Percentiles rank a stretch among this genome's conserved stretches.
Evolutionary conservation across 306 rosid species (phyloP).

Genomic region (Oxytropis ochrocephala): DNA sequence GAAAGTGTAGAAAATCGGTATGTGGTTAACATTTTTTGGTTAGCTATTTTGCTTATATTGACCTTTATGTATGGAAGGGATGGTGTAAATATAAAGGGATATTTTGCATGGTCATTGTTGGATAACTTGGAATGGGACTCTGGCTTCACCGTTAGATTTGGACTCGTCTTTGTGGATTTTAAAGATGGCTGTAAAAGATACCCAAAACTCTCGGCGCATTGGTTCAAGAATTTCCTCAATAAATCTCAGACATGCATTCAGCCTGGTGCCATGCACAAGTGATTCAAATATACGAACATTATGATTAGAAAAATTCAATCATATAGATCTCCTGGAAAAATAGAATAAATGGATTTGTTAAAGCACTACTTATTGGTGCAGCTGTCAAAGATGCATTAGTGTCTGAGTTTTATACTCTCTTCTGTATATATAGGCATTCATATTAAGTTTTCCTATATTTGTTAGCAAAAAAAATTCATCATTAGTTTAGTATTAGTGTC

Average conservation of each 20-base stretch:
- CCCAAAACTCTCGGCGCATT: slow-evolving; percentile 39
- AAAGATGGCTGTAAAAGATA: slow-evolving; percentile 40
- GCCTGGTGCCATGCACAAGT: neutral
- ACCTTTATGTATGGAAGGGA: neutral
- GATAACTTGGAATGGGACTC: slow-evolving; percentile 47
- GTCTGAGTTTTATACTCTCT: neutral
- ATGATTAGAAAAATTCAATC: neutral
- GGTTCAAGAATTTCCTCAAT: slow-evolving; percentile 49
- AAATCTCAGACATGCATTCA: neutral
- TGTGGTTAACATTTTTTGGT: neutral
- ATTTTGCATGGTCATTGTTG: slow-evolving; percentile 51
- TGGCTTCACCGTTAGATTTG: slow-evolving; percentile 43
- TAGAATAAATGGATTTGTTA: neutral
- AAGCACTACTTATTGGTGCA: neutral
- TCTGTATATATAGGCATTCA: too few species aligned
- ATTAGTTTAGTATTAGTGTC: too few species aligned
- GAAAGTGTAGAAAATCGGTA: neutral
- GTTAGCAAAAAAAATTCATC: too few species aligned
- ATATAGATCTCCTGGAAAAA: neutral
- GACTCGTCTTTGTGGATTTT: slow-evolving; percentile 36
- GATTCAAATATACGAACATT: neutral
- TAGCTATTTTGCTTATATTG: neutral
- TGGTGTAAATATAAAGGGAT: slow-evolving; percentile 47
- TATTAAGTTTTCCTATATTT: too few species aligned
- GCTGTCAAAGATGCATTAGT: neutral